Base-by-base conservation (phyloP, 352 stramenopile species). In the Globisporangium okanoganense region DNA sequence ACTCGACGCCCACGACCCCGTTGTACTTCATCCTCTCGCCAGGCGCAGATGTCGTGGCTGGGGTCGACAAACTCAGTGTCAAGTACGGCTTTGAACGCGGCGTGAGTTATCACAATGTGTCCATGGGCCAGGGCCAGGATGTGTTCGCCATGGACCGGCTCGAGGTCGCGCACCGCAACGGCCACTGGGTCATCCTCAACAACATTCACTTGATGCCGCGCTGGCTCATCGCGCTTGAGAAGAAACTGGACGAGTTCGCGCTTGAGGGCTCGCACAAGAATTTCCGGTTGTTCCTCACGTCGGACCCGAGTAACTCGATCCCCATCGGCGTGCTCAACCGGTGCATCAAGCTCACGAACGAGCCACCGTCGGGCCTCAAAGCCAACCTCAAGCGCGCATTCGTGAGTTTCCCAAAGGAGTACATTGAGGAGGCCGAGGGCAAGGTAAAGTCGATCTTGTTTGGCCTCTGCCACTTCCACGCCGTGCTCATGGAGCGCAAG, bases 391-490 rank as follows among this genome's bases (percentile, higher is more conserved):
- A 98, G 78, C 85, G 96, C 27, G 96, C 96, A 14, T 99, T 98
- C 64, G 92, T 96, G 70, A 97, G 95, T 67, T 98, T 99, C 61
- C 79, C 86, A 3, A 96, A 96, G 64, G 94, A 98, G 69, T 96
- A 98, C 70, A 97, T 99, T 40, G 95, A 99, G 66, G 95, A 99
- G 62, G 84, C 82, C 2, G 96, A 99, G 67, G 89, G 79, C 40
- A 98, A 98, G 73, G 95, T 95, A 56, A 98, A 98, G 71, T 96
- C 90, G 44, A 99, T 99, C 67, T 72, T 99, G 24, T 99, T 99
- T 73, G 96, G 94, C 0, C 75, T 99, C 3, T 99, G 96, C 74
- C 89, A 98, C 76, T 99, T 99, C 73, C 96, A 99, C 69, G 95
- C 95, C 12, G 85, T 98, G 54, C 90, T 99, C 56, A 98, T 98